These are phyloP conservation scores for Stagonosporopsis vannaccii DNA, from an alignment of 2,329 filamentous ascomycete genomes.

Conservation along the genomic window DNA sequence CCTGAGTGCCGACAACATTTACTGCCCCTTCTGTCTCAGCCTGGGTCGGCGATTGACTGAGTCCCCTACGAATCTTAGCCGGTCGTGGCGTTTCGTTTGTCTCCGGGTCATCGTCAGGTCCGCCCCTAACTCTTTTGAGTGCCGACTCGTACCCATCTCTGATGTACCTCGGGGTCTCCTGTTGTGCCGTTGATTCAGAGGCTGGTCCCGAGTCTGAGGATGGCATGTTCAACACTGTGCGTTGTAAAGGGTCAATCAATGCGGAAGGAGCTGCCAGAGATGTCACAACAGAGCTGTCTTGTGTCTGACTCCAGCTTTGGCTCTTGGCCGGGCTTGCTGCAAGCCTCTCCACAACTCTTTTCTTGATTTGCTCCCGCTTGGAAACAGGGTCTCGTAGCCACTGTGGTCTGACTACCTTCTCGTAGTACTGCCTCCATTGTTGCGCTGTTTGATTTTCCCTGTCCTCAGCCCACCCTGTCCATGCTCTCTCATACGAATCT, in stretches of 20 bases:
- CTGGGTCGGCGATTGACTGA: slow-evolving; percentile 12
- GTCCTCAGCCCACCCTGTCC: slow-evolving; percentile 33
- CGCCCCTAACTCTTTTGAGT: slow-evolving; percentile 29
- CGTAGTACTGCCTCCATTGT: slow-evolving; percentile 47
- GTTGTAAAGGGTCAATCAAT: not conserved
- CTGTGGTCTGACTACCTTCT: slow-evolving; percentile 42
- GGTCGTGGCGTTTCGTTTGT: slow-evolving; percentile 13
- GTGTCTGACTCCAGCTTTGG: slow-evolving; percentile 12
- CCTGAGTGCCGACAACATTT: slow-evolving; percentile 16
- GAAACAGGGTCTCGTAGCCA: slow-evolving; percentile 36
- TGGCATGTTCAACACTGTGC: not conserved
- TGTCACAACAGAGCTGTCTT: not conserved
- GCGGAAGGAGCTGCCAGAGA: not conserved
- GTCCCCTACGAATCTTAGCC: slow-evolving; percentile 27
- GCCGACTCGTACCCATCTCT: slow-evolving; percentile 28
- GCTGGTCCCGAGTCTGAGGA: slow-evolving; percentile 16
- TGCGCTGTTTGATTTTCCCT: slow-evolving; percentile 32
- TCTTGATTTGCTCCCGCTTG: slow-evolving; percentile 34
- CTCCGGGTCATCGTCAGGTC: slow-evolving; percentile 8
- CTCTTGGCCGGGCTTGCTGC: slow-evolving; percentile 6
- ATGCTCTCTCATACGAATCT: slow-evolving; percentile 23
- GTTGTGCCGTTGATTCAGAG: slow-evolving; percentile 33
- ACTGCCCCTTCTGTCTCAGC: not conserved
- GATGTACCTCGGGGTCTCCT: slow-evolving; percentile 36
- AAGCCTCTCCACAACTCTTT: slow-evolving; percentile 24